A percentile compares a stretch with the other conserved stretches of the same genome.
These are phyloP conservation scores for Monosporascus sp. DNA, from an alignment of 2,329 filamentous ascomycete genomes.

Conservation along the genomic window DNA sequence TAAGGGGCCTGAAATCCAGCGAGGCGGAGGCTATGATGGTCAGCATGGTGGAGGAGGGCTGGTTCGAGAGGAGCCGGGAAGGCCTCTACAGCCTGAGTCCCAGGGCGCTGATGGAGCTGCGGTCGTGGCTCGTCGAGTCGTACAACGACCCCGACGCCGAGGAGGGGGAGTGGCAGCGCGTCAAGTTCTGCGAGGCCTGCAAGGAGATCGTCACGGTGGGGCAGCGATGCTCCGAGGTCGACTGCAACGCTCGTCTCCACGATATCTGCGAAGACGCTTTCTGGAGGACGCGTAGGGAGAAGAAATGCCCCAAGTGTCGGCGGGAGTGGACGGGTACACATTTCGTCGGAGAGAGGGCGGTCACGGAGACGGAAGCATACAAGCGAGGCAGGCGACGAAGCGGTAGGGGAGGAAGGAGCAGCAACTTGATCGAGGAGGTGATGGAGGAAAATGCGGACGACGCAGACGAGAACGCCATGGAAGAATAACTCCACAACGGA, in stretches of 20 bases:
- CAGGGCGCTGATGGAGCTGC: slow-evolving; percentile 77
- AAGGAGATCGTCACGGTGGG: slow-evolving; percentile 84
- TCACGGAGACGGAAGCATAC: slow-evolving; percentile 49
- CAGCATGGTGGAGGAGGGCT: slow-evolving; percentile 70
- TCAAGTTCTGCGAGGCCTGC: slow-evolving; percentile 86
- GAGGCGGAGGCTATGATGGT: slow-evolving; percentile 71
- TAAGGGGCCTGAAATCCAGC: slow-evolving; percentile 62
- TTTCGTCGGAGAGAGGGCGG: slow-evolving; percentile 52
- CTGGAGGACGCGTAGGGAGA: slow-evolving; percentile 60
- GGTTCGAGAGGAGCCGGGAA: slow-evolving; percentile 70
- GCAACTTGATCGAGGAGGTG: slow-evolving; percentile 29
- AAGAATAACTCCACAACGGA: not conserved
- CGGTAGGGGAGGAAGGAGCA: slow-evolving; percentile 26
- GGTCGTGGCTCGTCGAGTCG: slow-evolving; percentile 76
- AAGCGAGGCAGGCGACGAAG: slow-evolving; percentile 36
- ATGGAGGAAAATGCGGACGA: slow-evolving; percentile 25
- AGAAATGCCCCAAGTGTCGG: slow-evolving; percentile 59
- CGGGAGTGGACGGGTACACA: slow-evolving; percentile 44
- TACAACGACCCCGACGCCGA: slow-evolving; percentile 74
- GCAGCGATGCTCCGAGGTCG: slow-evolving; percentile 64
- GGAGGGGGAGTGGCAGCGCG: slow-evolving; percentile 59
- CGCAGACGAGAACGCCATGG: slow-evolving; percentile 4
- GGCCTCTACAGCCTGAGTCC: slow-evolving; percentile 74
- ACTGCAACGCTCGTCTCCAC: slow-evolving; percentile 69
- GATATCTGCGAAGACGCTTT: slow-evolving; percentile 69